phyloP scores from a whole-genome alignment of 2,329 filamentous ascomycete genomes.

The Cladosporium sp. region DNA sequence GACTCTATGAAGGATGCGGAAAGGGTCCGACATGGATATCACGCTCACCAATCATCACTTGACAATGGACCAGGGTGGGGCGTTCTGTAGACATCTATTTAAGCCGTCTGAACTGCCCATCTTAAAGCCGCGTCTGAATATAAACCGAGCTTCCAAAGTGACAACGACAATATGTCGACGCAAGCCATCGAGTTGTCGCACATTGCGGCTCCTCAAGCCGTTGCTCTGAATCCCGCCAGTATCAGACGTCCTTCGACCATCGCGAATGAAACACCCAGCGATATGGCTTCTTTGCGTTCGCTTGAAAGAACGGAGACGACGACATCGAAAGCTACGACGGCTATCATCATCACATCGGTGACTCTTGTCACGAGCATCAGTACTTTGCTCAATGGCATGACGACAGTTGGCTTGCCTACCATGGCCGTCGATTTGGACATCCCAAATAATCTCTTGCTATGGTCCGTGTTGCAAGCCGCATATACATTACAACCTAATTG shows the following conservation, averaged over 20 bases:
- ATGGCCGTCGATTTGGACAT: constrained; percentile 37
- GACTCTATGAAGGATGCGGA: no score
- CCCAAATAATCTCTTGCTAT: constrained; percentile 22
- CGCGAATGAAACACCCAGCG: background rate
- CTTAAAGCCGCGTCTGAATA: no score
- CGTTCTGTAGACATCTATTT: no score
- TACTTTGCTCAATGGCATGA: constrained; percentile 34
- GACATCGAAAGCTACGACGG: constrained; percentile 19
- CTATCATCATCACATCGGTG: constrained; percentile 23
- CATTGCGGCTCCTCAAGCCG: constrained; percentile 6
- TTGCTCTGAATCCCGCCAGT: background rate
- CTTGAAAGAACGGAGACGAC: constrained; percentile 2
- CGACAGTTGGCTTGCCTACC: constrained; percentile 40
- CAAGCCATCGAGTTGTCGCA: constrained; percentile 13
- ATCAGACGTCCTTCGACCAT: constrained; percentile 11
- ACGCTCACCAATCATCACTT: no score
- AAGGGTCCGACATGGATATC: no score
- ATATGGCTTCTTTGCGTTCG: background rate
- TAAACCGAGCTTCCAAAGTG: no score
- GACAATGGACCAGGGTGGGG: no score
- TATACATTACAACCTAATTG: constrained; percentile 1
- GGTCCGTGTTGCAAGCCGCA: no score
- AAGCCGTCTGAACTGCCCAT: no score
- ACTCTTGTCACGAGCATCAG: constrained; percentile 24
- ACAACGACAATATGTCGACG: constrained; percentile 7